Percentiles rank a stretch among this genome's conserved stretches.
These are phyloP conservation scores for Oenanthe sinensis DNA, from an alignment of 129 eudicot species.

Conservation along the genomic window DNA sequence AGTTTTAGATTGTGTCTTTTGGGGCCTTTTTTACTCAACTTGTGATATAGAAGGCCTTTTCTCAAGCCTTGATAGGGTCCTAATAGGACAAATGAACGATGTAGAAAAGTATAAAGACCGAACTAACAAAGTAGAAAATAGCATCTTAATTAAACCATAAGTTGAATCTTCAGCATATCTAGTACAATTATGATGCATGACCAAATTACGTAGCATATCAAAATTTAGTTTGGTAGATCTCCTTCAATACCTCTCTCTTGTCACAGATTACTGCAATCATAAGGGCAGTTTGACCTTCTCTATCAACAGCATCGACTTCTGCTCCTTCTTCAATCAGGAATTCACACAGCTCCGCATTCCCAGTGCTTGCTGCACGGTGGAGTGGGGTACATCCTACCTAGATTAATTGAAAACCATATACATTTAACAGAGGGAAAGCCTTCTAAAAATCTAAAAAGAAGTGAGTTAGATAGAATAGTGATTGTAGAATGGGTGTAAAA, in stretches of 20 bases:
- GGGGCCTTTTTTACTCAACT: no score
- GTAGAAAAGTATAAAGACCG: neutral
- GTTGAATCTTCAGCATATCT: no score
- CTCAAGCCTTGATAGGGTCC: neutral
- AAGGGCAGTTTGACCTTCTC: slow-evolving; percentile 83
- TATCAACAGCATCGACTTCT: slow-evolving; percentile 77
- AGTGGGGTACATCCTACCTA: slow-evolving; percentile 96
- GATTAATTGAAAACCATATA: slow-evolving; percentile 5
- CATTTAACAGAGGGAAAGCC: neutral
- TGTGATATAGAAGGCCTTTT: no score
- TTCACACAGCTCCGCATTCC: slow-evolving; percentile 70
- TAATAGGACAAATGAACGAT: neutral
- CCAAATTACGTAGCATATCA: neutral
- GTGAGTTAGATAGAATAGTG: neutral
- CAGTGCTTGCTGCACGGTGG: slow-evolving; percentile 99
- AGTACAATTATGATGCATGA: neutral
- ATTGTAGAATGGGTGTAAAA: neutral
- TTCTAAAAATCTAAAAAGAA: neutral
- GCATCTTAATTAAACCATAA: neutral
- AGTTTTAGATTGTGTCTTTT: no score
- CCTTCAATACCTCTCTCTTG: slow-evolving; percentile 52
- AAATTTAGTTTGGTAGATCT: neutral
- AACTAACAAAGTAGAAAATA: neutral
- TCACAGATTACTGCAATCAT: slow-evolving; percentile 77
- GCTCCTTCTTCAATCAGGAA: slow-evolving; percentile 94